Conservation (phyloP, 2,329 filamentous ascomycete species). For the Colletotrichum sp. region DNA sequence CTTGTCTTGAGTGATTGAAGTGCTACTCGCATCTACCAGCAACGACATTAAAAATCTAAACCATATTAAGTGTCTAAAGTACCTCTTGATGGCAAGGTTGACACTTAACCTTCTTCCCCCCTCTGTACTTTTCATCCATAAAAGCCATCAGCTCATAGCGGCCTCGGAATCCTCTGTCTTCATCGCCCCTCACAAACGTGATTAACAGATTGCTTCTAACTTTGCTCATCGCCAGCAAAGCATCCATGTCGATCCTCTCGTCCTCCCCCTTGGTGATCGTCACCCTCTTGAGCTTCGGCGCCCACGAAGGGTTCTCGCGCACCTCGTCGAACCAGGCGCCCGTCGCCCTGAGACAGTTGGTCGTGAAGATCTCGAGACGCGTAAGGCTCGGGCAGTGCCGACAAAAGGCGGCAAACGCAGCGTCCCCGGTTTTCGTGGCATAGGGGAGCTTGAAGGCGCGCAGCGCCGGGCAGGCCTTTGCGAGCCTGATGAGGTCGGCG, state of each 20-base stretch:
- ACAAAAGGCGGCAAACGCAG: background rate
- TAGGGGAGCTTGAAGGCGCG: background rate
- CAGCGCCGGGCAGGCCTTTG: background rate
- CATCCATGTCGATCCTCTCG: background rate
- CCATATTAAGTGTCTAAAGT: background rate
- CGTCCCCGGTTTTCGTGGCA: background rate
- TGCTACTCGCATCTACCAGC: background rate
- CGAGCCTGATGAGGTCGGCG: background rate
- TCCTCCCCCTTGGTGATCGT: background rate
- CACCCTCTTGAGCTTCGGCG: background rate
- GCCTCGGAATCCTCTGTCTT: background rate
- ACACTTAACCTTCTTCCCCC: background rate
- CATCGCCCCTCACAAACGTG: background rate
- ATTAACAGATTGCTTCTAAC: background rate
- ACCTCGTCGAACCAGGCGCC: background rate
- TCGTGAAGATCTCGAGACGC: background rate
- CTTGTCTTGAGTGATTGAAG: background rate
- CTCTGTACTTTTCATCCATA: background rate
- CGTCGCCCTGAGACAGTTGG: background rate
- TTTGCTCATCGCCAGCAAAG: background rate
- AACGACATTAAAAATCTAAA: background rate
- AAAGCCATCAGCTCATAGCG: background rate
- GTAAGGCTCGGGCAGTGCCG: background rate
- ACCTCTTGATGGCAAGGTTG: background rate
- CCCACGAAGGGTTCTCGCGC: background rate